phyloP scores from a whole-genome alignment of 2,329 filamentous ascomycete genomes.

The Botrytis cinerea region DNA sequence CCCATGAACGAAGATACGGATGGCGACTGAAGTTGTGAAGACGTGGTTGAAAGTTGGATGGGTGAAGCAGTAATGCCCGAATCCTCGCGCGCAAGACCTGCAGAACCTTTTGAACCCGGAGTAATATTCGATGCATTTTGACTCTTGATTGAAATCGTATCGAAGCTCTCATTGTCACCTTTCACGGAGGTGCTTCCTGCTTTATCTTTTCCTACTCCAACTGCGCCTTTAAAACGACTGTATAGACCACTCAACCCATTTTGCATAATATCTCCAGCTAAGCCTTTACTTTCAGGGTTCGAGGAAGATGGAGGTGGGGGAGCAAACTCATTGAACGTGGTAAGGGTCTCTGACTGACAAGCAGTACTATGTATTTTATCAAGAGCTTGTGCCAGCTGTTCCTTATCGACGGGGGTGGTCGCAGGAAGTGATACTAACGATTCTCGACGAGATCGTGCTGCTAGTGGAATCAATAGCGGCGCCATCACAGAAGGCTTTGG shows the following conservation, averaged over 20 bases:
- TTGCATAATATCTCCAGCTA: slow-evolving; percentile 73
- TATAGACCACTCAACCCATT: slow-evolving; percentile 89
- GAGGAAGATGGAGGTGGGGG: slow-evolving; percentile 62
- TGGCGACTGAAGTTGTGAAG: slow-evolving; percentile 41
- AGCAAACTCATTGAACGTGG: slow-evolving; percentile 92
- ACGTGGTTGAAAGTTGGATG: slow-evolving; percentile 36
- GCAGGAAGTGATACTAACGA: slow-evolving; percentile 52
- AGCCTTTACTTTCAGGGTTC: slow-evolving; percentile 65
- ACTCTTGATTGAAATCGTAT: slow-evolving; percentile 48
- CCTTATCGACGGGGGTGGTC: slow-evolving; percentile 62
- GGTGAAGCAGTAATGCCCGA: slow-evolving; percentile 44
- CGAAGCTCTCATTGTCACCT: slow-evolving; percentile 48
- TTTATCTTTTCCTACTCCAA: slow-evolving; percentile 67
- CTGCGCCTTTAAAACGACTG: slow-evolving; percentile 77
- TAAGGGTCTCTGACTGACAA: slow-evolving; percentile 81
- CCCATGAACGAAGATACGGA: slow-evolving; percentile 37
- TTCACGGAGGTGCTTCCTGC: slow-evolving; percentile 38
- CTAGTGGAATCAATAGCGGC: slow-evolving; percentile 33
- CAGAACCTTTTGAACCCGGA: slow-evolving; percentile 47
- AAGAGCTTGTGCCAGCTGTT: slow-evolving; percentile 74
- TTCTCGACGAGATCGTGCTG: slow-evolving; percentile 44
- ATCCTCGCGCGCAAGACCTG: slow-evolving; percentile 46
- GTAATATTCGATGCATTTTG: slow-evolving; percentile 43
- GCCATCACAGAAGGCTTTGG: slow-evolving; percentile 30
- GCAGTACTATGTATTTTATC: slow-evolving; percentile 87